phyloP scores from a whole-genome alignment of 1,284 basidiomycete species.

The Irpex lacteus region DNA sequence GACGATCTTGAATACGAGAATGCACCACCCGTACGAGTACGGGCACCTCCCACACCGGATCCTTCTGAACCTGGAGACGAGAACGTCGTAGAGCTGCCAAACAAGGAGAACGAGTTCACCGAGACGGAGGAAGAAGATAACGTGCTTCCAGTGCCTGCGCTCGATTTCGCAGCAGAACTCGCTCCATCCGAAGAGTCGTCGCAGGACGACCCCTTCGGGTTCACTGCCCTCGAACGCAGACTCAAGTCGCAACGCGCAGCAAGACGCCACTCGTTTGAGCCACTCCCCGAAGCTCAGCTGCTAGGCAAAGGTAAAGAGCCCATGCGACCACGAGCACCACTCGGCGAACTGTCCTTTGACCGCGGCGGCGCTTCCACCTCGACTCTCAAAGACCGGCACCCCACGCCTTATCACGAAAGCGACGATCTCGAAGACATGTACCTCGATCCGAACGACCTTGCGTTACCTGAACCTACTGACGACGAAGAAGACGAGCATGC shows the following conservation, averaged over 20 bases:
- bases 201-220: constrained; percentile 40
- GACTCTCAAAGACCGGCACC: constrained; percentile 5
- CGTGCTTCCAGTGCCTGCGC: neutral
- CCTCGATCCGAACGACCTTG: constrained; percentile 1
- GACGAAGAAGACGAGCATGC: constrained; percentile 8
- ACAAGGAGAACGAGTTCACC: constrained; percentile 9
- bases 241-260: constrained; percentile 28
- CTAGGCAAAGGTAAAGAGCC: constrained; percentile 6
- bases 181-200: constrained; percentile 12
- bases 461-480: constrained; percentile 1
- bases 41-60: neutral
- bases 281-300: neutral
- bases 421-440: constrained; percentile 17
- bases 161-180: neutral
- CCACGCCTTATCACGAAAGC: constrained; percentile 13
- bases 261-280: neutral
- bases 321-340: constrained; percentile 6
- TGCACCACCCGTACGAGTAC: neutral
- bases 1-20: constrained; percentile 11
- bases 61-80: neutral
- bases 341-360: constrained; percentile 6
- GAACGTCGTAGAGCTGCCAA: neutral
- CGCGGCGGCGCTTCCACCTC: neutral
- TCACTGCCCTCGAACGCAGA: constrained; percentile 38
- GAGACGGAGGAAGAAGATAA: neutral